Evolutionary conservation across 495 filamentous ascomycete species (phyloP), one percentile per base, ranked within the genome.

Genomic region (Aspergillus haitiensis): DNA sequence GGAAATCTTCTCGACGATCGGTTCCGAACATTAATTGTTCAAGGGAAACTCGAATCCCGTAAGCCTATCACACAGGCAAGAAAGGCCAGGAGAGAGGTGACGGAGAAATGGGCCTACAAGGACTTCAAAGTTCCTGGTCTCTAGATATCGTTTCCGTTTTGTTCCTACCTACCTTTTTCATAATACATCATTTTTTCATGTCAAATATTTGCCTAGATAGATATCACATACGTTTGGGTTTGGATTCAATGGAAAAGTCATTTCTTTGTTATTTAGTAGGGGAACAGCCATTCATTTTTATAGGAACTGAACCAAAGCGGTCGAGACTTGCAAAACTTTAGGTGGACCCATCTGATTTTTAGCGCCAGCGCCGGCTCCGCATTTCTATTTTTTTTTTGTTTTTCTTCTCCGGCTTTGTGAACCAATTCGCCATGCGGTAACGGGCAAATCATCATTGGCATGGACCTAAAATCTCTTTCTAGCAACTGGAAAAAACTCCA

Each of bases 61-160:
- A 88, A 85, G 70, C 84, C 86, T 9, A 81, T 94, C 55, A 80
- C 85, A 40, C 91, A 92, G 75, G 79, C 78, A 60, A 93, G 89
- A 81, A 90, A 93, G 76, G 79, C 83, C 59, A 90, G 85, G 81
- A 86, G 76, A 66, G 87, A 86, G 70, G 69, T 86, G 27, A 97
- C 91, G 13, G 95, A 97, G 83, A 98, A 97, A 75, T 98, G 94
- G 94, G 81, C 86, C 53, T 90, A 93, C 70, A 98, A 98, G 78
- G 94, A 98, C 72, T 98, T 96, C 77, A 84, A 83, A 71, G 72
- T 86, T 7, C 77, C 77, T 59, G 77, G 77, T 3, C 36, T 72
- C 45, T 72, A 70, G 58, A 64, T 56, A 56, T 5, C 56, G 66
- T 61, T 59, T 27, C 46, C 60, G 64, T 58, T 49, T 54, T 61